Conservation (phyloP, 352 stramenopile species). For the Phytophthora brassicae region DNA sequence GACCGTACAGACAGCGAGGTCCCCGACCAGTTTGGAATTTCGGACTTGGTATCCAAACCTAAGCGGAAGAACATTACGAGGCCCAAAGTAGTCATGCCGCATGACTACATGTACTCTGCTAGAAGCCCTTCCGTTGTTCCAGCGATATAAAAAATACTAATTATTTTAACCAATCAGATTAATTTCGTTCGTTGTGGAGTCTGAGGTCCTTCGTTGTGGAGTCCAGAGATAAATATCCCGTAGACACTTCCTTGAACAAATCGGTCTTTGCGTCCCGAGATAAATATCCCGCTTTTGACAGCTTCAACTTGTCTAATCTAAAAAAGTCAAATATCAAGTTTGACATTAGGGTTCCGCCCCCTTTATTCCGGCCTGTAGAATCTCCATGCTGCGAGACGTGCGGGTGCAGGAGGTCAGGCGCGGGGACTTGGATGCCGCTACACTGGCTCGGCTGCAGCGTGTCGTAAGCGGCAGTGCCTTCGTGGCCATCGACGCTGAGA, state of each 20-base stretch:
- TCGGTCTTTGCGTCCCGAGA: too few species aligned
- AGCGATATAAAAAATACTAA: too few species aligned
- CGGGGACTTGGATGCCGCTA: constrained; percentile 23
- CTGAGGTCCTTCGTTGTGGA: too few species aligned
- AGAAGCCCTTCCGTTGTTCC: too few species aligned
- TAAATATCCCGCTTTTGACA: too few species aligned
- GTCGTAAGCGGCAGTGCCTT: constrained; percentile 51
- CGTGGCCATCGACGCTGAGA: constrained; percentile 76
- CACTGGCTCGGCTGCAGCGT: constrained; percentile 36
- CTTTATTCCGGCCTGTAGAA: neutral
- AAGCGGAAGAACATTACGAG: neutral
- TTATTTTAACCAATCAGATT: too few species aligned
- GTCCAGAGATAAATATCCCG: too few species aligned
- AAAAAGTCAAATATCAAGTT: constrained; percentile 6
- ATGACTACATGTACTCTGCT: too few species aligned
- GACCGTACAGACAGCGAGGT: too few species aligned
- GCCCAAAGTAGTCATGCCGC: too few species aligned
- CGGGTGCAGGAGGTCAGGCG: constrained; percentile 38
- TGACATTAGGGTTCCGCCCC: neutral
- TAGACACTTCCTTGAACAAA: too few species aligned
- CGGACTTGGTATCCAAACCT: neutral
- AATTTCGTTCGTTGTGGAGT: too few species aligned
- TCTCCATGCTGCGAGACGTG: constrained; percentile 23
- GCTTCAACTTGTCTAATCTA: constrained; percentile 1
- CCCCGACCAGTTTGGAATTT: neutral